These are phyloP conservation scores for Kwoniella dendrophila DNA, from an alignment of 768 basidiomycete genomes.

Conservation along the genomic window DNA sequence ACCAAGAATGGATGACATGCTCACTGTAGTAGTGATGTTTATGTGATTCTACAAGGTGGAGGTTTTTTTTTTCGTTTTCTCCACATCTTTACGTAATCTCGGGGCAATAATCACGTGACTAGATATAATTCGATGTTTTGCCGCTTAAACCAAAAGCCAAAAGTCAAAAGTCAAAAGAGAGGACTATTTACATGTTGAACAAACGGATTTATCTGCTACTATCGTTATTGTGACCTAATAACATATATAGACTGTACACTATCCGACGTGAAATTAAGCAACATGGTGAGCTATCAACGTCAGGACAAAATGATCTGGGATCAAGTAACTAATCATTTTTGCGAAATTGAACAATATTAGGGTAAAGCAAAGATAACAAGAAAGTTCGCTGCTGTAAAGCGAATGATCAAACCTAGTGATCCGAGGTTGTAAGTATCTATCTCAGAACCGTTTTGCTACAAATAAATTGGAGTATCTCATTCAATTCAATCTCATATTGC, in stretches of 20 bases:
- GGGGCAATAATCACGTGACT: conserved; percentile 10
- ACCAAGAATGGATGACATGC: too few relatives aligned
- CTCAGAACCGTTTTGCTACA: background rate
- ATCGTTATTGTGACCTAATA: background rate
- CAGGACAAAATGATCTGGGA: too few relatives aligned
- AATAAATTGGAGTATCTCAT: background rate
- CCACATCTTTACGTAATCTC: conserved; percentile 12
- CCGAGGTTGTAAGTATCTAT: conserved; percentile 73
- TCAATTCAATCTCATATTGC: background rate
- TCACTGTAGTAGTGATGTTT: conserved; percentile 3
- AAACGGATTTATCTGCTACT: too few relatives aligned
- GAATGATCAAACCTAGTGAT: conserved; percentile 90
- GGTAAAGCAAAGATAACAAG: conserved; percentile 89
- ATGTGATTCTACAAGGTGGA: conserved; percentile 19
- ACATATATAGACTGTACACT: background rate
- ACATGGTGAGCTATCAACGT: conserved; percentile 16
- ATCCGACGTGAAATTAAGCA: background rate
- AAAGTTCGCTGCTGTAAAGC: conserved; percentile 92
- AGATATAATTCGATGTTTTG: conserved; percentile 7
- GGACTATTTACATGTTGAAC: conserved; percentile 8
- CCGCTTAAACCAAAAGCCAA: background rate
- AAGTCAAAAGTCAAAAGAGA: background rate
- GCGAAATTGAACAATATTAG: too few relatives aligned
- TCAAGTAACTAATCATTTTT: too few relatives aligned
- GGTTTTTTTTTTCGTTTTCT: conserved; percentile 12